A percentile compares a stretch with the other conserved stretches of the same genome.
Conservation (phyloP, 2,329 filamentous ascomycete species). For the Metarhizium sp. region DNA sequence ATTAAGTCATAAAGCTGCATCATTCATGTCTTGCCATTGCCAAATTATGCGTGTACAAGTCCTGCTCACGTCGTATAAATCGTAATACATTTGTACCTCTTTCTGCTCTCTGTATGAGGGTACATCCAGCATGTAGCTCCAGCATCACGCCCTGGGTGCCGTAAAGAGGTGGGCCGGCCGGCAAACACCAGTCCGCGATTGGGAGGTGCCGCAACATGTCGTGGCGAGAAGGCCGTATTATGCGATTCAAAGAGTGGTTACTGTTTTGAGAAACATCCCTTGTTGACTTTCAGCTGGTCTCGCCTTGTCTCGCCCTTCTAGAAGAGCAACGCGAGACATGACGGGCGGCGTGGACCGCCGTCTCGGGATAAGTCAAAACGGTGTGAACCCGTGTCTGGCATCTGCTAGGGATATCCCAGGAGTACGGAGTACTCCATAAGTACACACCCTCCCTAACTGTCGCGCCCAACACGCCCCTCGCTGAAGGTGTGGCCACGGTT, state of each 20-base stretch:
- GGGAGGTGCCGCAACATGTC: not conserved
- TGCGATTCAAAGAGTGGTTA: not conserved
- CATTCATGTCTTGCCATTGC: not conserved
- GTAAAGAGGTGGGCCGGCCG: too few relatives aligned
- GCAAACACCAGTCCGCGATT: not conserved
- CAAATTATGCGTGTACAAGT: too few relatives aligned
- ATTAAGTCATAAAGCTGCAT: not conserved
- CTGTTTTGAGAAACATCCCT: not conserved
- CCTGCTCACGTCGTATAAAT: not conserved
- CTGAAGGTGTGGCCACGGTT: conserved; percentile 1
- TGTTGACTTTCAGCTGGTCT: conserved; percentile 1
- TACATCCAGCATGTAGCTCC: not conserved
- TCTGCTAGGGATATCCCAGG: not conserved
- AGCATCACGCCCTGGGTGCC: not conserved
- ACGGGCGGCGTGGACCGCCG: not conserved
- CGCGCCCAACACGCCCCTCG: not conserved
- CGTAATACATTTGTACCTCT: not conserved
- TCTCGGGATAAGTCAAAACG: conserved; percentile 1
- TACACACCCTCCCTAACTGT: not conserved
- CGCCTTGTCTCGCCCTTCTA: conserved; percentile 7
- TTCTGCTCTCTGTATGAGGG: not conserved
- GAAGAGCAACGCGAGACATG: conserved; percentile 9
- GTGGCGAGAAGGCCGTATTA: not conserved
- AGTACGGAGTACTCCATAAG: not conserved
- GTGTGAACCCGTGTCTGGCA: not conserved